Evolutionary conservation across 1,139 yeast genomes (phyloP).

Genomic region (Debaryomyces subglobosus): DNA sequence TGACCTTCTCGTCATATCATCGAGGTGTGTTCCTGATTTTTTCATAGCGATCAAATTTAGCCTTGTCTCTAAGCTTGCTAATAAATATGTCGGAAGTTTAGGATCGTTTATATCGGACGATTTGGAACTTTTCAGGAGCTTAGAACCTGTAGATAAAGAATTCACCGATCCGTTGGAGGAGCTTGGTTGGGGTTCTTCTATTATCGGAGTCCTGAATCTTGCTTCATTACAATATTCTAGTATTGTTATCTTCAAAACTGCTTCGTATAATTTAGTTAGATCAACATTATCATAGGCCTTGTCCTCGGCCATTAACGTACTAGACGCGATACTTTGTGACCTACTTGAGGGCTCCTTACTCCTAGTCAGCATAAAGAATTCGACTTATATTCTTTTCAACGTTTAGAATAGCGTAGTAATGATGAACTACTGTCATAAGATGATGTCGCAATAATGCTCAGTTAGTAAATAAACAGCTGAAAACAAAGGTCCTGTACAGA

Average conservation of each 20-base stretch:
- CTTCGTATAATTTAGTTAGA: conserved; percentile 35
- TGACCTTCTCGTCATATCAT: conserved; percentile 44
- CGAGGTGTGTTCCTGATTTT: conserved; percentile 40
- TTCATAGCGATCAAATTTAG: conserved; percentile 59
- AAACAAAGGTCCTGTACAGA: not conserved
- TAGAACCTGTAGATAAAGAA: conserved; percentile 1
- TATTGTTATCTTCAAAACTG: conserved; percentile 51
- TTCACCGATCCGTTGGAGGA: conserved; percentile 15
- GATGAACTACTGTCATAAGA: not conserved
- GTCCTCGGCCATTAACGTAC: conserved; percentile 24
- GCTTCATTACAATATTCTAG: conserved; percentile 63
- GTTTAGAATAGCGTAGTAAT: not conserved
- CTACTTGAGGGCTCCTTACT: conserved; percentile 15
- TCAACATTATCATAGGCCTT: conserved; percentile 32
- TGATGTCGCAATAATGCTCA: not conserved
- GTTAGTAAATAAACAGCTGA: not conserved
- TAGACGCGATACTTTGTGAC: conserved; percentile 29
- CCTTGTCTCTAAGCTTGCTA: conserved; percentile 49
- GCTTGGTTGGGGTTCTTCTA: not conserved
- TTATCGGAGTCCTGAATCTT: conserved; percentile 50
- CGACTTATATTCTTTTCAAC: not conserved
- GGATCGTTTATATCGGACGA: conserved; percentile 18
- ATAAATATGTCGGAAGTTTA: conserved; percentile 50
- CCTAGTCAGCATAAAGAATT: conserved; percentile 15
- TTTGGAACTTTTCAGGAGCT: not conserved